Evolutionary conservation across 768 basidiomycete species (phyloP), one percentile per base, ranked within the genome.

Genomic region (Tylopilus plumbeoviolaceoides): DNA sequence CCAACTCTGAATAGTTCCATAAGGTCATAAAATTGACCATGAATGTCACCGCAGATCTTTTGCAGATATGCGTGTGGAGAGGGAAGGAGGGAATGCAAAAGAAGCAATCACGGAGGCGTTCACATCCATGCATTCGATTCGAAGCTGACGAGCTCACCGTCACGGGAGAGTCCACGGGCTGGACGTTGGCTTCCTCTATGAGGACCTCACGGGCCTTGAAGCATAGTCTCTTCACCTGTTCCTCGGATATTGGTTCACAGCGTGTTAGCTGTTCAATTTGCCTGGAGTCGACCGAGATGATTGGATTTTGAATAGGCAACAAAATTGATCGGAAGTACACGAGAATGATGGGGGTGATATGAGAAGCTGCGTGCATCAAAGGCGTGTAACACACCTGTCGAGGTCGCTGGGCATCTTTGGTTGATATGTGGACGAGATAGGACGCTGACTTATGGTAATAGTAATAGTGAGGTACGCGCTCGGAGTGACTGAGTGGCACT

Each of bases 181-280:
- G 95, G 1, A 99, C 94, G 68, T 99, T 99, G 3, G 89, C 95
- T 72, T 98, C 95, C 72, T 98, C 95, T 62, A 98, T 91, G 30
- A 98, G 76, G 51, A 98, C 95, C 73, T 98, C 97, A 53, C 94
- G 81, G 23, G 97, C 97, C 67, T 97, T 98, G 62, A 94, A 76
- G 72, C 95, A 99, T 8, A 99, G 79, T 60, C 89, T 80, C 68
- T 97, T 98, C 59, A 99, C 97, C 62, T 95, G 87, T 54, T 91
- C 89, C 70, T 99, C 95, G 25, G 93, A 90, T 63, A 99, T 95
- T 52, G 89, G 89, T 63, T 97, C 91, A 73, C 95, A 98, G 54
- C 89, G 87, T 67, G 85, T 82, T 46, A 98, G 83, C 68, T 95
- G 94, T 59, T 87, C 91, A 55, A 98, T 98, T 77, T 98, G 95